Conservation (phyloP, 352 stramenopile species). For the Globisporangium ultimum region DNA sequence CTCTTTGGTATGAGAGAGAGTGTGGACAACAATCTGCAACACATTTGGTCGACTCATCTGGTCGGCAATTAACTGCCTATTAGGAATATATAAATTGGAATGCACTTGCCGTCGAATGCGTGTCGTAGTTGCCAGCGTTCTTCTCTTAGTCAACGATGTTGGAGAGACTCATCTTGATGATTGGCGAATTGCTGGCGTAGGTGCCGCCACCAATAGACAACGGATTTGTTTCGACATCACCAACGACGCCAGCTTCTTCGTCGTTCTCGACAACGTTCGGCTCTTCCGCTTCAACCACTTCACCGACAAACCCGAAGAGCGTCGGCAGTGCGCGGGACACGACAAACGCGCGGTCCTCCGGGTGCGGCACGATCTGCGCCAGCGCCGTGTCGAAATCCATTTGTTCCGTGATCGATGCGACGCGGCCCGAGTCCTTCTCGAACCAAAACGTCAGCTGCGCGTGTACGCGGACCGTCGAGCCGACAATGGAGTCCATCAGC, state of each 20-base stretch:
- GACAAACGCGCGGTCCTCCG: slow-evolving; percentile 9
- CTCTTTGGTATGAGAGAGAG: too few relatives aligned
- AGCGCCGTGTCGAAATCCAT: slow-evolving; percentile 13
- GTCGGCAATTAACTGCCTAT: too few relatives aligned
- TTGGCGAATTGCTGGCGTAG: not conserved
- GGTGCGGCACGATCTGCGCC: slow-evolving; percentile 8
- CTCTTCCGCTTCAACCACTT: not conserved
- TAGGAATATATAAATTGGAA: too few relatives aligned
- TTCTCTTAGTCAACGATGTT: slow-evolving; percentile 8
- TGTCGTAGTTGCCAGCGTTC: not conserved
- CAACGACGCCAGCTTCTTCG: not conserved
- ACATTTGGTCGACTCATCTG: too few relatives aligned
- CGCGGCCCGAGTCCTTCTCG: slow-evolving; percentile 9
- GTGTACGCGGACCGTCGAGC: slow-evolving; percentile 1
- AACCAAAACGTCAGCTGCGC: slow-evolving; percentile 10
- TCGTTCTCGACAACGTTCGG: not conserved
- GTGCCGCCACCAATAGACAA: not conserved
- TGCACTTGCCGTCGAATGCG: not conserved
- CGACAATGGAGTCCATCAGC: slow-evolving; percentile 3
- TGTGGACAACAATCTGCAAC: too few relatives aligned
- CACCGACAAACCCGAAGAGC: slow-evolving; percentile 8
- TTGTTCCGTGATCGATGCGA: slow-evolving; percentile 10
- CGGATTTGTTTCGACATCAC: not conserved
- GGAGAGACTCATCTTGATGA: slow-evolving; percentile 9
- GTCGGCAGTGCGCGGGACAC: slow-evolving; percentile 8